Evolutionary conservation across 2,329 filamentous ascomycete genomes (phyloP), one percentile per base, ranked within the genome.

Genomic region (Xenoacremonium recifei): DNA sequence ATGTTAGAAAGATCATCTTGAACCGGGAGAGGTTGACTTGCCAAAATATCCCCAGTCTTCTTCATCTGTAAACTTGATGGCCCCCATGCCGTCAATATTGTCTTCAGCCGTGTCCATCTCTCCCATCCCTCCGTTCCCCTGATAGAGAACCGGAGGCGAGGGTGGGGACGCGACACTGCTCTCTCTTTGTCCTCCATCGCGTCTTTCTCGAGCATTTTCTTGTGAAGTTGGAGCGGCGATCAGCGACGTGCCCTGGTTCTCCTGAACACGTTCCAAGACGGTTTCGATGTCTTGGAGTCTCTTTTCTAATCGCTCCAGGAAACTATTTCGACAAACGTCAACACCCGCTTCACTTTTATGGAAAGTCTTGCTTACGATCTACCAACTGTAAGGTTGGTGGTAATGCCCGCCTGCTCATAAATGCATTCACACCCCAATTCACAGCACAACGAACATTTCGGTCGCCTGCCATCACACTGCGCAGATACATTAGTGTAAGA

Each of bases 1-100:
- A 20, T 33, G 15, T 33, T 2, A 37, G 20, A 3, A 3, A 18
- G 34, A 20, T 11, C 6, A 11, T 21, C 4, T 2, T 9, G 3
- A 7, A 21, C 3, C 11, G 21, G 3, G 6, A 23, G 18, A 32
- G 18, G 13, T 6, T 18, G 4, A 17, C 47, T 31, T 35, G 44
- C 47, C 47, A 23, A 49, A 49, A 21, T 47, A 49, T 3, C 44
- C 47, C 17, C 40, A 47, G 15, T 49, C 47, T 23, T 47, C 33
- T 7, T 49, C 47, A 18, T 44, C 19, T 10, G 46, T 44, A 19
- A 49, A 49, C 6, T 44, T 44, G 5, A 49, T 37, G 4, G 47
- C 47, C 13, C 23, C 23, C 47, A 49, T 49, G 2, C 47, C 47
- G 33, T 49, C 47, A 15, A 44, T 49, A 23, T 41, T 39, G 39